These are phyloP conservation scores for Microcyclospora tardicrescens DNA, from an alignment of 2,329 filamentous ascomycete genomes.

Conservation along the genomic window DNA sequence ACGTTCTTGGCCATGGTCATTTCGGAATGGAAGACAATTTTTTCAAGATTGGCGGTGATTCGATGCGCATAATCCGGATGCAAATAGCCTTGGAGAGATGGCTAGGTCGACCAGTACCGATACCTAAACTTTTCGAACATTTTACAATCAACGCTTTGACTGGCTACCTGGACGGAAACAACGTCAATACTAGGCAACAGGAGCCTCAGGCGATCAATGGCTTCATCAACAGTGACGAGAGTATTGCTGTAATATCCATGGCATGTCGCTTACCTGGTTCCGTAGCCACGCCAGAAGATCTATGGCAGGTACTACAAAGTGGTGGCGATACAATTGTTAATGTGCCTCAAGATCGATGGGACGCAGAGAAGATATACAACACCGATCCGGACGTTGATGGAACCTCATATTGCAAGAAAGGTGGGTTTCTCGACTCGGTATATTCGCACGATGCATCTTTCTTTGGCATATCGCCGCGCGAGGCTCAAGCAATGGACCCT, in stretches of 20 bases:
- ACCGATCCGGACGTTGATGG: conserved; percentile 22
- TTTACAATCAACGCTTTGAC: not conserved
- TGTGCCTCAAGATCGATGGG: conserved; percentile 13
- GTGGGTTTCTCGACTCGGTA: conserved; percentile 24
- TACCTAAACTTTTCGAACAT: not conserved
- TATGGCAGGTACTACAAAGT: not conserved
- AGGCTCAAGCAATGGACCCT: conserved; percentile 8
- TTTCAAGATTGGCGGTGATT: not conserved
- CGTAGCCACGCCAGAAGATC: not conserved
- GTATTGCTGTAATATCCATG: not conserved
- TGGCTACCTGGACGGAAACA: no score
- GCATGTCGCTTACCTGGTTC: not conserved
- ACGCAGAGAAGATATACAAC: conserved; percentile 19
- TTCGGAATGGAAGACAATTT: not conserved
- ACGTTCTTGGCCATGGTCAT: not conserved
- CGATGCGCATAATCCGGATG: not conserved
- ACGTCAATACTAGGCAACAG: not conserved
- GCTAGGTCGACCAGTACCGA: no score
- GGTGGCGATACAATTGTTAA: not conserved
- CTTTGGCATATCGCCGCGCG: conserved; percentile 24
- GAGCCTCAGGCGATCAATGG: no score
- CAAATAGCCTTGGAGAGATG: not conserved
- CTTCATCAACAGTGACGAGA: no score
- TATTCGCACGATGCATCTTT: conserved; percentile 25
- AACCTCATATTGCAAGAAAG: conserved; percentile 16